A percentile compares a stretch with the other conserved stretches of the same genome.
These are phyloP conservation scores for Myxozyma geophila DNA, from an alignment of 805 yeast genomes.

Conservation along the genomic window DNA sequence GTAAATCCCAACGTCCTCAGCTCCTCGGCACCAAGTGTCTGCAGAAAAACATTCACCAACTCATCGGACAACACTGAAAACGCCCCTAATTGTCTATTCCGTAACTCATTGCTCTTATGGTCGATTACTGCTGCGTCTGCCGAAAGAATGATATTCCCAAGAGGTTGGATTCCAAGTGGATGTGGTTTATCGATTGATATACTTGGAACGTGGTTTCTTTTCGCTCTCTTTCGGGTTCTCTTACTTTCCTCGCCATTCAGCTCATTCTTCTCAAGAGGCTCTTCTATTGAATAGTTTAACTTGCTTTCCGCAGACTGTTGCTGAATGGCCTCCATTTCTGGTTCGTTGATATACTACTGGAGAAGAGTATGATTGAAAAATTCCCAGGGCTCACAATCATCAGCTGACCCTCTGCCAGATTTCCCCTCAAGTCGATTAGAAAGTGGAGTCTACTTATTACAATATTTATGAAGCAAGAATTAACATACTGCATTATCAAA, in stretches of 20 bases:
- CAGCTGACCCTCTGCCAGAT: background rate
- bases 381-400: background rate
- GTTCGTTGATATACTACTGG: background rate
- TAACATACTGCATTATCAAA: background rate
- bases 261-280: background rate
- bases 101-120: slow-evolving; percentile 18
- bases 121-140: slow-evolving; percentile 27
- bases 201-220: background rate
- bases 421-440: background rate
- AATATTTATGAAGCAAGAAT: background rate
- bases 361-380: background rate
- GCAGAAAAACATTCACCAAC: slow-evolving; percentile 57
- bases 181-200: slow-evolving; percentile 50
- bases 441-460: background rate
- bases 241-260: background rate
- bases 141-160: slow-evolving; percentile 63
- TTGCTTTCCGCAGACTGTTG: background rate
- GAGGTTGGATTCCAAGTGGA: slow-evolving; percentile 74
- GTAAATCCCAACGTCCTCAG: slow-evolving; percentile 59
- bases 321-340: background rate
- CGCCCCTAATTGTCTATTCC: slow-evolving; percentile 53
- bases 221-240: background rate
- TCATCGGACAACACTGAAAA: slow-evolving; percentile 66
- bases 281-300: background rate
- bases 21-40: slow-evolving; percentile 54